These are phyloP conservation scores for Zygnema cylindricum DNA, from an alignment of 139 green algal species.

Conservation along the genomic window DNA sequence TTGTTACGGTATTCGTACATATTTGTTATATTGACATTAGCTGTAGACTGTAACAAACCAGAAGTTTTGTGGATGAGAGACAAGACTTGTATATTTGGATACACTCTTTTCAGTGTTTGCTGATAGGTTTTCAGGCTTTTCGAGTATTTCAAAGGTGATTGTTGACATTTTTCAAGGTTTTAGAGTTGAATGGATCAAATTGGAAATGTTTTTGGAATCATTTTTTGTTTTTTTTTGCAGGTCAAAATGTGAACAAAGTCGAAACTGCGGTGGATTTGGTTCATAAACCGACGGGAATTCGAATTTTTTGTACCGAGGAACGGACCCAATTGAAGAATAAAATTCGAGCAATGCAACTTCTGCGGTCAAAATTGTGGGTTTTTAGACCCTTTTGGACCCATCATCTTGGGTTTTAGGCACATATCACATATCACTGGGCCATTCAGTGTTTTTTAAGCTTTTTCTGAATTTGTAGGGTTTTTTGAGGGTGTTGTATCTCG, in stretches of 20 bases:
- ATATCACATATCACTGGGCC: neutral
- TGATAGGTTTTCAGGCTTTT: too few relatives aligned
- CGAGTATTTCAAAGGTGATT: too few relatives aligned
- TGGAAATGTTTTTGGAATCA: neutral
- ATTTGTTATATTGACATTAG: too few relatives aligned
- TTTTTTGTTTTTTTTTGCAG: conserved; percentile 26
- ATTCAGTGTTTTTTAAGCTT: neutral
- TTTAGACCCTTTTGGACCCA: neutral
- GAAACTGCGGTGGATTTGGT: conserved; percentile 97
- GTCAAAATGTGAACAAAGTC: conserved; percentile 96
- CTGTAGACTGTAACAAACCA: too few relatives aligned
- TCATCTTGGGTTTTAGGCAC: neutral
- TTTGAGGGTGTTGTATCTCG: too few relatives aligned
- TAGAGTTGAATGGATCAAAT: too few relatives aligned
- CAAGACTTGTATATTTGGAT: too few relatives aligned
- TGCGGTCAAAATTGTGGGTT: conserved; percentile 74
- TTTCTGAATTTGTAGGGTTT: too few relatives aligned
- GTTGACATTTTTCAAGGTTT: too few relatives aligned
- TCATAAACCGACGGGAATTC: conserved; percentile 93
- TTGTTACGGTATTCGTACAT: too few relatives aligned
- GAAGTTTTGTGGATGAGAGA: too few relatives aligned
- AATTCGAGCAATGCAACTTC: conserved; percentile 85
- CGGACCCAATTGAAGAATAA: conserved; percentile 94
- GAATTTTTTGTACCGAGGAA: conserved; percentile 91
- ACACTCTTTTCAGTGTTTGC: too few relatives aligned